Base-by-base conservation (phyloP, 1,139 yeast genomes). In the Suhomyces bribrorum region DNA sequence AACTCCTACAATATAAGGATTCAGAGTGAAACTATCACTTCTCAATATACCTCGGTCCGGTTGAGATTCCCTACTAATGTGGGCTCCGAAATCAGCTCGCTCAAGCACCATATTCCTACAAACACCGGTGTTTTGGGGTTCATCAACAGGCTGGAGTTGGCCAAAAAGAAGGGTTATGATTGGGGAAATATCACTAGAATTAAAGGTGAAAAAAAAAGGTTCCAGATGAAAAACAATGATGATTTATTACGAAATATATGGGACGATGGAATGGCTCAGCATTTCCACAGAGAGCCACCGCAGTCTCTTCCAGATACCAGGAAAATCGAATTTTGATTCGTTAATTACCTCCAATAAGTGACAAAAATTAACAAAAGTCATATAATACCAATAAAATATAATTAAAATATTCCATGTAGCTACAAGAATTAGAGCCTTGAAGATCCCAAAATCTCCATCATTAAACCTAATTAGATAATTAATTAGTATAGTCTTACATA, bases 41-140 rank as follows among this genome's bases (percentile, higher is more conserved):
- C 67, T 3, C 72, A 70, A 37, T 70, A 68, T 50, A 67, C 62
- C 8, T 58, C 62, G 11, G 61, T 71, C n/a, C 47, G 75, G 26
- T 52, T 69, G 14, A 46, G 75, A 29, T 71, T 67, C 37, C 53
- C 67, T 4, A 55, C 58, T 12, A 43, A 46, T 8, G 39, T 49
- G 26, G 27, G 38, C 8, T 29, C 46, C 4, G 35, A 34, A 14
- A 24, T 26, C 5, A 30, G 31, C 9, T 14, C 25, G 4, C 12
- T 26, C 16, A 41, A 43, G 23, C 25, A 37, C 7, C 40, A 41
- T 18, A 37, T 47, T 36, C 40, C 45, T 26, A 24, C 41, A 3
- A 29, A 32, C 12, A 44, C 44, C 7, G 54, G 52, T 5, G 47
- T 48, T 14, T 29, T 47, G 22, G 54, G 54, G 20, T 47, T 31